phyloP scores from a whole-genome alignment of 2,329 filamentous ascomycete genomes.

The Aspergillus viridinutans region DNA sequence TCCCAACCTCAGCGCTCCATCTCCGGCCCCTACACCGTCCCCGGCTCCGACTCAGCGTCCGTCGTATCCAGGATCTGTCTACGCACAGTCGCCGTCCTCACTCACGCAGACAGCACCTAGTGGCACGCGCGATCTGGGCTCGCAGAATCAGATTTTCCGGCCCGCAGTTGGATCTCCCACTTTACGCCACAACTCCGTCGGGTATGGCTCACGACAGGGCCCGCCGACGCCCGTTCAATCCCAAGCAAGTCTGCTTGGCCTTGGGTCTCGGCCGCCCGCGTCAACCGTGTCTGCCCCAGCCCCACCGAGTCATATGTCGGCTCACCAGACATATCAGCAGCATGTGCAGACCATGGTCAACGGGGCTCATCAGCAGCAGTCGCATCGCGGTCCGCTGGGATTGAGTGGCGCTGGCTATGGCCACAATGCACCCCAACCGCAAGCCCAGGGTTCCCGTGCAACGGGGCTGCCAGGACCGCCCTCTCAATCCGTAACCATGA shows the following conservation, averaged over 20 bases:
- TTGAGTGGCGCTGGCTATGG: conserved; percentile 29
- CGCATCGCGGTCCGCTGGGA: conserved; percentile 31
- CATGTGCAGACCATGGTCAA: conserved; percentile 37
- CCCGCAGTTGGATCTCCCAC: conserved; percentile 28
- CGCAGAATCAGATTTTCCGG: conserved; percentile 23
- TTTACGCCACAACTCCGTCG: conserved; percentile 23
- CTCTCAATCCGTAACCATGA: conserved; percentile 24
- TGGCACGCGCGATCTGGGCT: conserved; percentile 27
- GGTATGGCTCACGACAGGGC: conserved; percentile 31
- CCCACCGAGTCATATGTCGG: conserved; percentile 15
- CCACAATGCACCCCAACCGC: conserved; percentile 33
- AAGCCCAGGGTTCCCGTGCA: conserved; percentile 23
- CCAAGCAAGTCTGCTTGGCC: conserved; percentile 24
- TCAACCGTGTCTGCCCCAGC: conserved; percentile 15
- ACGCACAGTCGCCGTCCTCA: conserved; percentile 23
- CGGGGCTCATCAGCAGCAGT: conserved; percentile 31
- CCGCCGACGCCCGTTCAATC: conserved; percentile 29
- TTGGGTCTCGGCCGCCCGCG: conserved; percentile 26
- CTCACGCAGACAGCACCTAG: conserved; percentile 21
- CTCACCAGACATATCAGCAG: conserved; percentile 32
- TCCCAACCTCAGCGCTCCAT: conserved; percentile 27
- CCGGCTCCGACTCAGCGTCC: conserved; percentile 27
- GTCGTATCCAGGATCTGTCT: conserved; percentile 25
- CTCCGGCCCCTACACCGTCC: conserved; percentile 32
- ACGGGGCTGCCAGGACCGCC: conserved; percentile 20